A percentile compares a stretch with the other conserved stretches of the same genome.
Conservation (phyloP, 805 yeast genomes). For the Suhomyces kilbournensis region DNA sequence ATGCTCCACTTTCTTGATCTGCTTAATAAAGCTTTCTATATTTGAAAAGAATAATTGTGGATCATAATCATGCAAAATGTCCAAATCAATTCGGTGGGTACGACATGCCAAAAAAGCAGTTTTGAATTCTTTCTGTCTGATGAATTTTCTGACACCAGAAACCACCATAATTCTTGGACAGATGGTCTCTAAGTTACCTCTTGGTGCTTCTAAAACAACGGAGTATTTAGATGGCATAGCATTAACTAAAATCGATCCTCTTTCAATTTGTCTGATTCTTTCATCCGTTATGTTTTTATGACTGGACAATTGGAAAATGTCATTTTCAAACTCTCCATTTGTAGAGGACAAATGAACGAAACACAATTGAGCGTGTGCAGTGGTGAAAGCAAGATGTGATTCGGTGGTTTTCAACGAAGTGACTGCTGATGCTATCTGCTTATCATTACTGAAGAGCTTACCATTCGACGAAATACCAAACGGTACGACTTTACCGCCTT, state of each 20-base stretch:
- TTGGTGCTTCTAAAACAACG: conserved; percentile 86
- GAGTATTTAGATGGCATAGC: conserved; percentile 79
- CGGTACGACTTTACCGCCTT: conserved; percentile 25
- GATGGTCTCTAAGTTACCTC: conserved; percentile 94
- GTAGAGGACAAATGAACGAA: conserved; percentile 65
- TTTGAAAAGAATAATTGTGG: conserved; percentile 66
- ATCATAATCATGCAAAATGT: conserved; percentile 82
- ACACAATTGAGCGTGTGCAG: conserved; percentile 80
- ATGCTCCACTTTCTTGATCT: conserved; percentile 69
- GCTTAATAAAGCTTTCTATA: conserved; percentile 63
- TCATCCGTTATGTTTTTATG: conserved; percentile 53
- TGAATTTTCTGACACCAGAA: conserved; percentile 71
- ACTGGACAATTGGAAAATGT: conserved; percentile 27
- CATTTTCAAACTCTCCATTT: conserved; percentile 29
- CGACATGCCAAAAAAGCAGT: conserved; percentile 84
- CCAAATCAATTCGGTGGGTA: conserved; percentile 87
- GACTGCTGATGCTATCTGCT: conserved; percentile 64
- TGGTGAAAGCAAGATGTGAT: conserved; percentile 73
- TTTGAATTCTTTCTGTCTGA: conserved; percentile 53
- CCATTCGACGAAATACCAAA: conserved; percentile 80
- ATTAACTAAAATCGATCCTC: conserved; percentile 84
- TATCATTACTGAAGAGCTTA: conserved; percentile 61
- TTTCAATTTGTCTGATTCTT: conserved; percentile 81
- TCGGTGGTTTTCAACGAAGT: conserved; percentile 79
- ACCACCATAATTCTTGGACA: conserved; percentile 91